Evolutionary conservation across 2,329 filamentous ascomycete genomes (phyloP).

Genomic region (Beauveria sp.): DNA sequence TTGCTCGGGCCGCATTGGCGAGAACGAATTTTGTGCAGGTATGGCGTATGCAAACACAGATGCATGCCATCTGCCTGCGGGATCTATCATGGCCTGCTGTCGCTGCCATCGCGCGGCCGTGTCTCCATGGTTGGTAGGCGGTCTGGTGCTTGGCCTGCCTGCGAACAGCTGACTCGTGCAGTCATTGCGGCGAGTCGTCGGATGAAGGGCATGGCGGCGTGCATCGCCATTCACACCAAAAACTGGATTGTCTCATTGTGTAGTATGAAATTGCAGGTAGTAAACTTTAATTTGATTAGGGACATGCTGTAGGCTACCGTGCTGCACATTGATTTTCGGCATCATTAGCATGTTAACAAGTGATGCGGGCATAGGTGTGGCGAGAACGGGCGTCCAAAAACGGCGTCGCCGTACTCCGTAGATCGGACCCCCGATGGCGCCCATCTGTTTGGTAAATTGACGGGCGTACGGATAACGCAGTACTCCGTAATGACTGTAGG

Average conservation of each 20-base stretch:
- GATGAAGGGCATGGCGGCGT: neutral
- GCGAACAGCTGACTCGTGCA: slow-evolving; percentile 10
- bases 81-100: neutral
- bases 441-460: neutral
- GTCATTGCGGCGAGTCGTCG: neutral
- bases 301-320: neutral
- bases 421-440: slow-evolving; percentile 4
- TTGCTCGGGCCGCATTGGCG: too few relatives aligned
- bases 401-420: slow-evolving; percentile 10
- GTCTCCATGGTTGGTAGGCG: neutral
- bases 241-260: neutral
- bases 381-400: slow-evolving; percentile 1
- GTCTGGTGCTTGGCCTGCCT: neutral
- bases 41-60: too few relatives aligned
- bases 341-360: neutral
- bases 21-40: too few relatives aligned
- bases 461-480: neutral
- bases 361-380: neutral
- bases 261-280: neutral
- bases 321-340: neutral
- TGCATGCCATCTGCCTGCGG: neutral
- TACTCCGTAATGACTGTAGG: too few relatives aligned
- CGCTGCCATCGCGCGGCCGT: neutral
- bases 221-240: neutral
- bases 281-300: neutral